Percentiles rank a stretch among this genome's conserved stretches.
Conservation (phyloP, 202 grass and related monocot genomes). For the Zizania palustris region DNA sequence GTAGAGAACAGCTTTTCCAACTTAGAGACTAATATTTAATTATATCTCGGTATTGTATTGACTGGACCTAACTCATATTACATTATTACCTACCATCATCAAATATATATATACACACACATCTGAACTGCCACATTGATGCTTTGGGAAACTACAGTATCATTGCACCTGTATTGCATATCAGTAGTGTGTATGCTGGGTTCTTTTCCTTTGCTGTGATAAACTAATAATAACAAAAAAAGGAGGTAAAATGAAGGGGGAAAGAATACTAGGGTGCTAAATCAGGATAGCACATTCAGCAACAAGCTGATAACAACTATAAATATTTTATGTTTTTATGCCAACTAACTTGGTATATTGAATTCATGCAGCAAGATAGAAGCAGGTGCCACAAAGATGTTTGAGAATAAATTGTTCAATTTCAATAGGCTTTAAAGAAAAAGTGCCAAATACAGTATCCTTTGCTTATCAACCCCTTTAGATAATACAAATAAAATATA, state of each 20-base stretch:
- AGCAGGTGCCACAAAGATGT: background rate
- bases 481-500: conserved; percentile 8
- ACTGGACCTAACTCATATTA: background rate
- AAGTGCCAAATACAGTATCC: background rate
- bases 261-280: background rate
- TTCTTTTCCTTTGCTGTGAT: background rate
- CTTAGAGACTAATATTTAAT: background rate
- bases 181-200: background rate
- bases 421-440: background rate
- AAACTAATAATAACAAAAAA: conserved; percentile 6
- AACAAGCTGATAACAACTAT: background rate
- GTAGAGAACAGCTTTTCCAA: background rate
- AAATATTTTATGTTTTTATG: background rate
- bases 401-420: background rate
- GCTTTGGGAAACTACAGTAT: background rate
- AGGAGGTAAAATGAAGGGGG: background rate
- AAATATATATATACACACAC: background rate
- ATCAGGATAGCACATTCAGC: conserved; percentile 1
- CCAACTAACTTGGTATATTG: conserved; percentile 2
- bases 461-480: conserved; percentile 18
- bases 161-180: background rate
- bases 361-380: conserved; percentile 2
- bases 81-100: background rate
- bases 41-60: background rate
- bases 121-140: background rate